Evolutionary conservation across 257 asterid genomes (phyloP), one percentile per base, ranked within the genome.

Genomic region (Cruciata laevipes): DNA sequence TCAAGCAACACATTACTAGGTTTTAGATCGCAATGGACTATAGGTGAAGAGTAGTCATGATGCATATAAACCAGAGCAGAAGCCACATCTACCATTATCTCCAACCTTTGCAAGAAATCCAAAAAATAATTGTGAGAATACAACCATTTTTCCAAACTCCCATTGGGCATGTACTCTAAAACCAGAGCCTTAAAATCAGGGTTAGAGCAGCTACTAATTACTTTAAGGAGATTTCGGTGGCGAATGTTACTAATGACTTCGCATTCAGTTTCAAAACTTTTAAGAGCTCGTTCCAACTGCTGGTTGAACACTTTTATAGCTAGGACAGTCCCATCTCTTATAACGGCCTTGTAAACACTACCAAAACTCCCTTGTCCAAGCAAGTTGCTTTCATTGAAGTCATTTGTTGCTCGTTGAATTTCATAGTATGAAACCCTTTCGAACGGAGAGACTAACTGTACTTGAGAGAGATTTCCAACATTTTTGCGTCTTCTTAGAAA

Each of bases 1-100:
- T 69, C 73, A 5, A 59, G 21, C 2, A 69, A 5, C 3, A 42
- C 44, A 24, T 59, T 58, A 61, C 65, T 33, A 6, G 71, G 71
- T 53, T 67, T 67, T 1, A 67, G 16, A 21, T 67, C 71, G 25
- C 71, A 67, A n/a, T 67, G 65, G 38, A 56, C 63, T 7, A 37
- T 16, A 2, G 72, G 40, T 0, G 72, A 68, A 3, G 40, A 2
- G 37, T 23, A 18, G 3, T 65, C 72, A 3, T 56, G 40, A 10
- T 68, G 61, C 12, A 55, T 1, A 10, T 55, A n/a, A 20, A 21
- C 61, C 61, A 55, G 11, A 7, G 13, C 61, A 55, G 31, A 5
- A 7, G 61, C 61, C 11, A 55, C 30, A 7, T 55, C 61, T 55
- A 55, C 20, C 61, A 55, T 55, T 5, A 55, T 55, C 31, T 55